A percentile compares a stretch with the other conserved stretches of the same genome.
These are phyloP conservation scores for Pseudonitzschia delicatissima DNA, from an alignment of 108 stramenopile genomes.

Conservation along the genomic window DNA sequence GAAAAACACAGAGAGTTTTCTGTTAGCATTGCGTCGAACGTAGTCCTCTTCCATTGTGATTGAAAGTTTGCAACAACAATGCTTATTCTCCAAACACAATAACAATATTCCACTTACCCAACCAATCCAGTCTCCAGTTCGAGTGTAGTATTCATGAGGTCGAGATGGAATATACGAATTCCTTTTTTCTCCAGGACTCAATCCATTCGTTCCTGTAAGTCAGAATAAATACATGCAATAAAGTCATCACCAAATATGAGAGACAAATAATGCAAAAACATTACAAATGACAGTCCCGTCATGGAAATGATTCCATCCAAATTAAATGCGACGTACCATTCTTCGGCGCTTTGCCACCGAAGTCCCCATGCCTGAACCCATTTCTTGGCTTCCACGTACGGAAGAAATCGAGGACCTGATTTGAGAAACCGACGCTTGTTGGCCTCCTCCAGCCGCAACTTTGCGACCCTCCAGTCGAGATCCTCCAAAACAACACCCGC, in stretches of 20 bases:
- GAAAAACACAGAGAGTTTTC: not conserved
- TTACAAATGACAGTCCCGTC: not conserved
- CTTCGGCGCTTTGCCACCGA: conserved; percentile 48
- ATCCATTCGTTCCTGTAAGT: conserved; percentile 46
- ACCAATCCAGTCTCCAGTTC: conserved; percentile 60
- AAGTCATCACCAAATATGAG: no score
- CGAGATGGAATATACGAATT: conserved; percentile 65
- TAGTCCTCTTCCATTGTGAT: no score
- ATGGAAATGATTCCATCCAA: not conserved
- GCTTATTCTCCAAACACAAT: not conserved
- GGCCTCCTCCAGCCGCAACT: conserved; percentile 68
- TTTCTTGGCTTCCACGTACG: conserved; percentile 57
- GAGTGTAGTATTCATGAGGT: conserved; percentile 78
- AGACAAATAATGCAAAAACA: not conserved
- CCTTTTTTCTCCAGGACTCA: conserved; percentile 54
- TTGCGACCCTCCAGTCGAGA: conserved; percentile 61
- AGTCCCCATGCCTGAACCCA: conserved; percentile 62
- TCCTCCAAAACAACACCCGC: conserved; percentile 47
- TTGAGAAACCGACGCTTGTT: conserved; percentile 67
- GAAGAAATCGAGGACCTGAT: conserved; percentile 47
- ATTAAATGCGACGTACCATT: conserved; percentile 41
- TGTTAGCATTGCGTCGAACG: no score
- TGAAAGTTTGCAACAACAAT: no score
- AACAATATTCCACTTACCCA: conserved; percentile 38
- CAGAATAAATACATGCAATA: not conserved